Percentiles rank a stretch among this genome's conserved stretches.
These are phyloP conservation scores for Candida nonsorbophila DNA, from an alignment of 805 yeast genomes.

Conservation along the genomic window DNA sequence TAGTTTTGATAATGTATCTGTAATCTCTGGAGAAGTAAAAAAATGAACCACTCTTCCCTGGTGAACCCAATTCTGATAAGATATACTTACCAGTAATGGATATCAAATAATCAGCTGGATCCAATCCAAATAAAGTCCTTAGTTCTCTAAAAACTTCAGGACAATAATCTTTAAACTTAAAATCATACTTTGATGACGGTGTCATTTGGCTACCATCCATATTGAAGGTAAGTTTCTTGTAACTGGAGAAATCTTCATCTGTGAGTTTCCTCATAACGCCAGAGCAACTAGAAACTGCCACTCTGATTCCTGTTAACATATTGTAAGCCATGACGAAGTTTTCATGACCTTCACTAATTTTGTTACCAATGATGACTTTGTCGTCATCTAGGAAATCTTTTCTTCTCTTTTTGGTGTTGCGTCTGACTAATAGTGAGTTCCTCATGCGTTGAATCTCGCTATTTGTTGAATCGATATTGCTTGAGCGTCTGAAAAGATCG, in stretches of 20 bases:
- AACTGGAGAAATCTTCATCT: conserved; percentile 63
- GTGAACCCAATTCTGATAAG: conserved; percentile 86
- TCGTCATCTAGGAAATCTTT: conserved; percentile 45
- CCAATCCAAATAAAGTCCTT: conserved; percentile 74
- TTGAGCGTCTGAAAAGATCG: conserved; percentile 1
- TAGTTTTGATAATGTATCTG: conserved; percentile 91
- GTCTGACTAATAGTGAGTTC: conserved; percentile 39
- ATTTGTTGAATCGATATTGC: conserved; percentile 18
- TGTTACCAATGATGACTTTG: conserved; percentile 66
- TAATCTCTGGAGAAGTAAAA: conserved; percentile 93
- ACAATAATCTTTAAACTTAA: conserved; percentile 92
- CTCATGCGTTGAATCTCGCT: conserved; percentile 48
- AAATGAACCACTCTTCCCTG: conserved; percentile 95
- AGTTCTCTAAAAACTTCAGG: conserved; percentile 92
- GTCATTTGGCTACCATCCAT: conserved; percentile 82
- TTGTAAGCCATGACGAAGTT: conserved; percentile 93
- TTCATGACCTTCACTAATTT: conserved; percentile 87
- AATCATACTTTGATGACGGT: conserved; percentile 91
- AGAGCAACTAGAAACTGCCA: conserved; percentile 88
- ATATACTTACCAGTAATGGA: conserved; percentile 91
- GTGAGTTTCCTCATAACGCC: conserved; percentile 72
- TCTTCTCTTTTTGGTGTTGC: conserved; percentile 37
- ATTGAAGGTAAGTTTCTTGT: conserved; percentile 82
- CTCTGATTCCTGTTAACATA: conserved; percentile 95
- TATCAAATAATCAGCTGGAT: conserved; percentile 92